A percentile compares a stretch with the other conserved stretches of the same genome.
phyloP scores from a whole-genome alignment of 208 protist species.

The Acanthamoeba sp. region DNA sequence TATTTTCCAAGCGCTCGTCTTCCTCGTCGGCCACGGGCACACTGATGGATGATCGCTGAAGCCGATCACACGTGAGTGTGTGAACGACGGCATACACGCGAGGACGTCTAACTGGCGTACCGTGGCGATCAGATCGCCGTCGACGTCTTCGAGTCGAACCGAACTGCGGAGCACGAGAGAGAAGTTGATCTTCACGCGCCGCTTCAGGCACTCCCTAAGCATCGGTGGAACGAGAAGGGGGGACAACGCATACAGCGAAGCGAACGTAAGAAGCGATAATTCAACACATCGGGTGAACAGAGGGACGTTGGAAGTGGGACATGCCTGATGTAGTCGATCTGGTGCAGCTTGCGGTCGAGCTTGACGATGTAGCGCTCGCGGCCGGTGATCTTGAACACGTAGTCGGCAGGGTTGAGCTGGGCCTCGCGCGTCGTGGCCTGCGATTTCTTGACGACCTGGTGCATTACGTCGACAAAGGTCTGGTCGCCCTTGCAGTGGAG shows the following conservation, averaged over 20 bases:
- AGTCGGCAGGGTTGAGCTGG: constrained; percentile 44
- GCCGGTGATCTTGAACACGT: constrained; percentile 59
- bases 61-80: background rate
- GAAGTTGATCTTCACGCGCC: constrained; percentile 34
- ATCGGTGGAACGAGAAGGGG: too few relatives aligned
- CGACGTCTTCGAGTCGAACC: constrained; percentile 10
- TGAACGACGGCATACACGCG: background rate
- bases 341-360: constrained; percentile 9
- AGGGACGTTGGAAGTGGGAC: background rate
- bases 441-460: constrained; percentile 55
- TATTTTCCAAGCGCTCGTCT: constrained; percentile 10
- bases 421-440: background rate
- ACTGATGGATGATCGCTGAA: background rate
- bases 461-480: constrained; percentile 60
- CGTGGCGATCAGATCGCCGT: background rate
- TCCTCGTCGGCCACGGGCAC: background rate
- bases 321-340: constrained; percentile 37
- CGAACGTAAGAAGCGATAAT: too few relatives aligned
- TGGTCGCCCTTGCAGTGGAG: constrained; percentile 31
- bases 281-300: too few relatives aligned
- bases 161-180: background rate
- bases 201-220: constrained; percentile 40
- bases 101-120: background rate
- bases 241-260: too few relatives aligned
- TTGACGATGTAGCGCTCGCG: constrained; percentile 42